Evolutionary conservation across 2,329 filamentous ascomycete species (phyloP), one percentile per base, ranked within the genome.

Genomic region (Microsporum canis): DNA sequence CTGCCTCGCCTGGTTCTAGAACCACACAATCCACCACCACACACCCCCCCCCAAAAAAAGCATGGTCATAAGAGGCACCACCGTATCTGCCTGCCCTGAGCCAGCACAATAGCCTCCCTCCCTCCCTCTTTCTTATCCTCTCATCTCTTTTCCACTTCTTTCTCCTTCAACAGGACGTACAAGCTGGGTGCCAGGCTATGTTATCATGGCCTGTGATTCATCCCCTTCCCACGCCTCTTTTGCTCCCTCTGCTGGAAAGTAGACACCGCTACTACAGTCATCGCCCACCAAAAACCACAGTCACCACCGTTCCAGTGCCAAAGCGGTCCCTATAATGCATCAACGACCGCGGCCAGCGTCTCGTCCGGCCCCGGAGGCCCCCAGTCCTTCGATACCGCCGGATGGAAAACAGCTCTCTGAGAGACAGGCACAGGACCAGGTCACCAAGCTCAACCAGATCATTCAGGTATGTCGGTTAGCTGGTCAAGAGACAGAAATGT

Each of bases 371-470:
- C 29, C 55, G 34, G 36, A 57, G 36, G 39, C 39, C 12, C 38
- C 55, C 27, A 57, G 14, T 38, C 31, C 49, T 36, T 17, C 49
- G 29, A n/a, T 53, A 31, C 45, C 45, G 27, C 8, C 49, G 14
- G 49, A 55, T 3, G 49, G n/a, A 31, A 55, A n/a, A 23, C 29
- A 29, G 12, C 49, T 36, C 49, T 34, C 49, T n/a, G 49, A 55
- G 12, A 55, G 8, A 17, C 49, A 55, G 49, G 49, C 36, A 60
- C 82, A 80, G 68, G 88, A 92, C 66, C 84, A 85, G 3, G 76
- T 87, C 72, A 84, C 82, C 75, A 94, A 94, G 78, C 80, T 96
- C 67, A 94, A 95, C 73, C 91, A 96, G 76, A 94, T 97, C 70
- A 86, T 96, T 68, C 89, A 94, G 82, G 91, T 95, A 78, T 64